These are phyloP conservation scores for Withania somnifera DNA, from an alignment of 305 asterid genomes.

Conservation along the genomic window DNA sequence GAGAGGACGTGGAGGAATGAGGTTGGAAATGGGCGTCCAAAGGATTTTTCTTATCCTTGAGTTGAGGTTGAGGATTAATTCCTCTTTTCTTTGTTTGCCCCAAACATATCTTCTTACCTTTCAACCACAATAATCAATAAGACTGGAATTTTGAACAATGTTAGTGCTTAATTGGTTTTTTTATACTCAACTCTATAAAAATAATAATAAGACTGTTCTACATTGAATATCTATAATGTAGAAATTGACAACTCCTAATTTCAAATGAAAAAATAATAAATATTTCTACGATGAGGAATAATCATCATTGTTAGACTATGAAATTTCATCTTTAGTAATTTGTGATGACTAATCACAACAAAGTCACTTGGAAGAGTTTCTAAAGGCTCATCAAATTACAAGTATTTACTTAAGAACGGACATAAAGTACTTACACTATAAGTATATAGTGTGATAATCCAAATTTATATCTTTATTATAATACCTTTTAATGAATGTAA, in stretches of 20 bases:
- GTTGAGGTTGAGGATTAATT: slow-evolving; percentile 50
- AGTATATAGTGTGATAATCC: not conserved
- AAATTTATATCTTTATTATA: too few species aligned
- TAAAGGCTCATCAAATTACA: too few species aligned
- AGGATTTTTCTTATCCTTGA: slow-evolving; percentile 53
- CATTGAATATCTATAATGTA: too few species aligned
- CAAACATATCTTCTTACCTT: not conserved
- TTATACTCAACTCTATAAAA: not conserved
- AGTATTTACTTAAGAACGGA: not conserved
- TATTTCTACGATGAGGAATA: too few species aligned
- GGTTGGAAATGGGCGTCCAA: slow-evolving; percentile 10
- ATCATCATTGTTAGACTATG: too few species aligned
- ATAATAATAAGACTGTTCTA: too few species aligned
- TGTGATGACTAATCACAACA: too few species aligned
- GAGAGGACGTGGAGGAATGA: not conserved
- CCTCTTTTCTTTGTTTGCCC: not conserved
- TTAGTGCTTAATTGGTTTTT: not conserved
- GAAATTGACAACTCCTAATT: not conserved
- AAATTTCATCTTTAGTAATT: too few species aligned
- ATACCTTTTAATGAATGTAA: too few species aligned
- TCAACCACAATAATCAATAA: not conserved
- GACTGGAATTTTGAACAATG: too few species aligned
- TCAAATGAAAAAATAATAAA: not conserved
- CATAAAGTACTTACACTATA: not conserved
- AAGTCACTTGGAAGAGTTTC: too few species aligned